These are phyloP conservation scores for Lactuca saligna DNA, from an alignment of 129 eudicot species.

Conservation along the genomic window DNA sequence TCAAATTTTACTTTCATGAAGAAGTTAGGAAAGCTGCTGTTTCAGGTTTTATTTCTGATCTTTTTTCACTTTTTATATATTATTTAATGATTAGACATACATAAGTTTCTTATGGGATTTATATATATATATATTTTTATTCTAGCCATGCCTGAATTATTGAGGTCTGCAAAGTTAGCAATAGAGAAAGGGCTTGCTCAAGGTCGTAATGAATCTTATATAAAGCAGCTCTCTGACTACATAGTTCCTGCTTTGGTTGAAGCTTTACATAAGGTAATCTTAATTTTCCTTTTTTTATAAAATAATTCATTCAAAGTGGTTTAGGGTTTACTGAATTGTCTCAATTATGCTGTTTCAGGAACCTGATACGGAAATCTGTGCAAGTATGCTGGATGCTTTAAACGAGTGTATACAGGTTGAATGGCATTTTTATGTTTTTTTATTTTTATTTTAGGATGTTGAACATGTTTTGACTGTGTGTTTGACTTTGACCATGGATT, in stretches of 20 bases:
- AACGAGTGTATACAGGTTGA: constrained; percentile 94
- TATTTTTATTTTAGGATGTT: not conserved
- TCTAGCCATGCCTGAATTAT: constrained; percentile 95
- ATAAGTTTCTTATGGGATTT: constrained; percentile 4
- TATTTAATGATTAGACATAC: not conserved
- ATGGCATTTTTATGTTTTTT: not conserved
- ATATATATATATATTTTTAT: not conserved
- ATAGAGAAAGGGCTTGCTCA: constrained; percentile 97
- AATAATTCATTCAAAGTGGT: not conserved
- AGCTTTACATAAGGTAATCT: constrained; percentile 85
- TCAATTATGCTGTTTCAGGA: constrained; percentile 52
- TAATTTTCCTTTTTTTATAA: not conserved
- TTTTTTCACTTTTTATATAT: not conserved
- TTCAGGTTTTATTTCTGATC: constrained; percentile 52
- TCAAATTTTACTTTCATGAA: constrained; percentile 95
- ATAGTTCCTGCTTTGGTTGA: constrained; percentile 91
- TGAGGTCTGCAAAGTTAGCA: constrained; percentile 93
- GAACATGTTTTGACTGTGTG: not conserved
- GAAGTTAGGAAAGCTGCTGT: constrained; percentile 99
- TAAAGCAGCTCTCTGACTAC: constrained; percentile 94
- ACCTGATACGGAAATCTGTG: constrained; percentile 95
- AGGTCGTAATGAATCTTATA: constrained; percentile 86
- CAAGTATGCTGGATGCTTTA: constrained; percentile 92
- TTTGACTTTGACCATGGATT: constrained; percentile 19
- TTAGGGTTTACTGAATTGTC: constrained; percentile 9